These are phyloP conservation scores for Delitschia confertaspora DNA, from an alignment of 495 filamentous ascomycete species.

Conservation along the genomic window DNA sequence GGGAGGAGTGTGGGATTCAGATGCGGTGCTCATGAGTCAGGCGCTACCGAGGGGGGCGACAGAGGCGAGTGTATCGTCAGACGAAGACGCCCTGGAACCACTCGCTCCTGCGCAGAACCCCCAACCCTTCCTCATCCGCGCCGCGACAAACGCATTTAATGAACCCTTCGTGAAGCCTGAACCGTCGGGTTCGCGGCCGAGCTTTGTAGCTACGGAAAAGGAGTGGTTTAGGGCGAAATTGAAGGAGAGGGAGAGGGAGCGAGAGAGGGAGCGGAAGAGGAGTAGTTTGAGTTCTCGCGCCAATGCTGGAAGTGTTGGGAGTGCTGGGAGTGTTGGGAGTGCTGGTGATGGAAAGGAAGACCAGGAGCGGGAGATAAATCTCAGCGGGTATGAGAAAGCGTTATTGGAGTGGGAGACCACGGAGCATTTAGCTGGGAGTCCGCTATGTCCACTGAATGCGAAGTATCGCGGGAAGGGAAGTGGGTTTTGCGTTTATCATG, in stretches of 20 bases:
- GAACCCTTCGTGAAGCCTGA: too few species aligned
- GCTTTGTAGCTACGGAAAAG: not conserved
- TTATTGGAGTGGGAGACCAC: slow-evolving; percentile 49
- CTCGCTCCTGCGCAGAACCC: not conserved
- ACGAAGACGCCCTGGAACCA: slow-evolving; percentile 4
- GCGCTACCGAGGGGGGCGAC: not conserved
- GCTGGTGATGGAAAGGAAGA: slow-evolving; percentile 1
- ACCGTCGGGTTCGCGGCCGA: too few species aligned
- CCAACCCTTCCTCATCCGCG: too few species aligned
- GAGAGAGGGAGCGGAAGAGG: too few species aligned
- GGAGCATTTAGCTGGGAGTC: slow-evolving; percentile 56
- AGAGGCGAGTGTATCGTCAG: too few species aligned
- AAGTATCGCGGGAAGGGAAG: slow-evolving; percentile 45
- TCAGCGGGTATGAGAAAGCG: too few species aligned
- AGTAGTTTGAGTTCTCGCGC: too few species aligned
- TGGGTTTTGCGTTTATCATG: slow-evolving; percentile 47
- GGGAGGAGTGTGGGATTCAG: slow-evolving; percentile 20
- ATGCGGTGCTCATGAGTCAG: slow-evolving; percentile 21
- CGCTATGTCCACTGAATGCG: slow-evolving; percentile 53
- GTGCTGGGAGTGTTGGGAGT: too few species aligned
- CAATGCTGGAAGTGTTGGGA: too few species aligned
- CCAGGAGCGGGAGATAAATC: slow-evolving; percentile 10
- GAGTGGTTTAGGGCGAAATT: slow-evolving; percentile 1
- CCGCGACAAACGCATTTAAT: too few species aligned
- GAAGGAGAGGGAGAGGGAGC: too few species aligned